phyloP scores from a whole-genome alignment of 305 asterid species.

The Fraxinus paxiana region DNA sequence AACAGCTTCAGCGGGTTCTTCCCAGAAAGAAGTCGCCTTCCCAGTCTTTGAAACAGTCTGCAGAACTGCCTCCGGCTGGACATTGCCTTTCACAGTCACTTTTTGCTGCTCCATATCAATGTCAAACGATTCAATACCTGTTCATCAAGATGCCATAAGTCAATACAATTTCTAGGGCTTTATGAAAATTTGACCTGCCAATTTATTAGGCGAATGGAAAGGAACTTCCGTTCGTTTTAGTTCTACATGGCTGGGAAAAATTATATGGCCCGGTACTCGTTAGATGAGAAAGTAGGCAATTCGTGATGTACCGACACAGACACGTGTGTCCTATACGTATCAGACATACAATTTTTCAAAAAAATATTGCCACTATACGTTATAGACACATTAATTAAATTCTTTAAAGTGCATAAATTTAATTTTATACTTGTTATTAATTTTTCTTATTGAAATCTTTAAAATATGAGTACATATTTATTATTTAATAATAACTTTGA shows the following conservation, averaged over 20 bases:
- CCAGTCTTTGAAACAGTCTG: constrained; percentile 79
- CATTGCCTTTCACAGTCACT: constrained; percentile 75
- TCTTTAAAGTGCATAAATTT: no score
- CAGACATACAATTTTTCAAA: no score
- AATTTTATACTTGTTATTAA: no score
- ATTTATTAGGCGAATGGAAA: background rate
- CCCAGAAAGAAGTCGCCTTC: constrained; percentile 77
- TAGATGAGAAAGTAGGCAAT: background rate
- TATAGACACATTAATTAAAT: no score
- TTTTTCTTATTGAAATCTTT: no score
- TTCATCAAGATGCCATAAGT: background rate
- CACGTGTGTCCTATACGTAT: no score
- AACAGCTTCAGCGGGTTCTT: constrained; percentile 35
- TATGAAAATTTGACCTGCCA: background rate
- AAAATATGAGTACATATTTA: no score
- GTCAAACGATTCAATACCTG: constrained; percentile 78
- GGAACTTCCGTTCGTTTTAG: background rate
- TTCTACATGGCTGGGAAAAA: background rate
- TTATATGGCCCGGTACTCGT: background rate
- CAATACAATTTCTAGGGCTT: background rate
- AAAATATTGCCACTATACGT: no score
- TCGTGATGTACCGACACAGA: background rate
- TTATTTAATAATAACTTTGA: no score
- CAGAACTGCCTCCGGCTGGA: constrained; percentile 59
- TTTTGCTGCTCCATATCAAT: constrained; percentile 74